Evolutionary conservation across 805 yeast genomes (phyloP).

Genomic region (Wickerhamiella occidentalis): DNA sequence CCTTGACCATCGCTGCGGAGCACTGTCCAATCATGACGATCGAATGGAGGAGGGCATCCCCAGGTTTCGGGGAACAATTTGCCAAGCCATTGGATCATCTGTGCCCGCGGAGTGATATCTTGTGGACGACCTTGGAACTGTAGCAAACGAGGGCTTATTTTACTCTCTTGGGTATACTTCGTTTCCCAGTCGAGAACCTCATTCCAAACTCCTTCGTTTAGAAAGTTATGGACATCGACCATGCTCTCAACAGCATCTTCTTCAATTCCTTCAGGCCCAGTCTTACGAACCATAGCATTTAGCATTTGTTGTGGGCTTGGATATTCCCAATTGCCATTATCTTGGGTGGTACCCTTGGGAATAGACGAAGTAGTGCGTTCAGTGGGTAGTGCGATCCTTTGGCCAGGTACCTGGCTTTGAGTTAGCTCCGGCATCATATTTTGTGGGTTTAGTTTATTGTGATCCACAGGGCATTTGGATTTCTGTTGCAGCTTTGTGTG

Average conservation of each 20-base stretch:
- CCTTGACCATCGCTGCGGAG: conserved; percentile 39
- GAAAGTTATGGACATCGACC: conserved; percentile 93
- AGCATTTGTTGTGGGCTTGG: conserved; percentile 99
- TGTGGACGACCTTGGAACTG: conserved; percentile 89
- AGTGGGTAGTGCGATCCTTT: conserved; percentile 63
- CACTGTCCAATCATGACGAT: conserved; percentile 98
- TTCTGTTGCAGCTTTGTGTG: conserved; percentile 24
- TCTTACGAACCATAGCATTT: conserved; percentile 92
- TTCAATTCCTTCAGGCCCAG: conserved; percentile 69
- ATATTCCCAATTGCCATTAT: conserved; percentile 87
- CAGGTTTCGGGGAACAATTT: conserved; percentile 59
- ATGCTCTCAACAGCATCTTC: conserved; percentile 93
- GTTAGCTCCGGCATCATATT: conserved; percentile 66
- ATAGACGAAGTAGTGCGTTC: conserved; percentile 74
- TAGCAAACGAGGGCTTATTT: conserved; percentile 59
- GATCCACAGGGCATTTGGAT: conserved; percentile 31
- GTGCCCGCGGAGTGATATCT: conserved; percentile 77
- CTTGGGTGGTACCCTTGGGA: conserved; percentile 60
- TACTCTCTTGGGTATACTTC: conserved; percentile 44
- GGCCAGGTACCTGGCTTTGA: conserved; percentile 69
- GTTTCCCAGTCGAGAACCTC: conserved; percentile 89
- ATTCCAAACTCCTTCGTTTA: conserved; percentile 96
- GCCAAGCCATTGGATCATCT: conserved; percentile 51
- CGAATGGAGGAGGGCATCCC: conserved; percentile 80
- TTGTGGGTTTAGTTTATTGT: conserved; percentile 55